phyloP scores from a whole-genome alignment of 208 protist species.

The Crithidia expoeki region DNA sequence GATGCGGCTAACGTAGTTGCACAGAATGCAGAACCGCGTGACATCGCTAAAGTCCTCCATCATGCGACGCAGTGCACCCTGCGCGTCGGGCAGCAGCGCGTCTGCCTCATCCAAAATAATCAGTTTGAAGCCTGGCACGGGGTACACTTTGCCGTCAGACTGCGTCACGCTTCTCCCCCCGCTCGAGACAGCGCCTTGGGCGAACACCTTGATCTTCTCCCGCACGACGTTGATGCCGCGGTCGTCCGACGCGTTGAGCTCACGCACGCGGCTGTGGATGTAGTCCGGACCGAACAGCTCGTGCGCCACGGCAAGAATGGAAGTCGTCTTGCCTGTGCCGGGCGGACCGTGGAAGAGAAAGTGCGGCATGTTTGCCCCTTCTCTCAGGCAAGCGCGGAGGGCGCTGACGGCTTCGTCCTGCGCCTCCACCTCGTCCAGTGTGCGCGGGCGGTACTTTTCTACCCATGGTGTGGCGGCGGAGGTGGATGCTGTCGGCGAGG shows the following conservation, averaged over 20 bases:
- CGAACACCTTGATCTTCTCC: slow-evolving; percentile 98
- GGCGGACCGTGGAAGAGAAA: slow-evolving; percentile 99
- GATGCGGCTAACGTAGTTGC: slow-evolving; percentile 99
- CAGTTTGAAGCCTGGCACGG: slow-evolving; percentile 97
- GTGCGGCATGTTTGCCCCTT: slow-evolving; percentile 96
- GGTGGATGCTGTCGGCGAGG: background rate
- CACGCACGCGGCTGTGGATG: slow-evolving; percentile 93
- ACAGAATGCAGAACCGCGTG: slow-evolving; percentile 99
- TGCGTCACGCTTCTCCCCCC: slow-evolving; percentile 56
- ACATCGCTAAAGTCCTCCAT: slow-evolving; percentile 98
- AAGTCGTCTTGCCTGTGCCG: slow-evolving; percentile 98
- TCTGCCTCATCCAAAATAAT: slow-evolving; percentile 99
- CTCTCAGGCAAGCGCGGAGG: slow-evolving; percentile 88
- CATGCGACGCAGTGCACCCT: slow-evolving; percentile 97
- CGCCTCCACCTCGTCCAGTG: slow-evolving; percentile 94
- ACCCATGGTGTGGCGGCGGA: slow-evolving; percentile 77
- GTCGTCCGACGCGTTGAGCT: slow-evolving; percentile 99
- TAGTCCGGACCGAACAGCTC: slow-evolving; percentile 97
- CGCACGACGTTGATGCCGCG: slow-evolving; percentile 99
- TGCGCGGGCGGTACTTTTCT: slow-evolving; percentile 95
- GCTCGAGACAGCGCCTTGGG: slow-evolving; percentile 85
- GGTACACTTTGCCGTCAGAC: slow-evolving; percentile 87
- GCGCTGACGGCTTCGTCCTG: slow-evolving; percentile 96
- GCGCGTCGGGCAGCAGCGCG: slow-evolving; percentile 98
- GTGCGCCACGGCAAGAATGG: slow-evolving; percentile 97